phyloP scores from a whole-genome alignment of 2,329 filamentous ascomycete genomes.

The Beauveria sp. region DNA sequence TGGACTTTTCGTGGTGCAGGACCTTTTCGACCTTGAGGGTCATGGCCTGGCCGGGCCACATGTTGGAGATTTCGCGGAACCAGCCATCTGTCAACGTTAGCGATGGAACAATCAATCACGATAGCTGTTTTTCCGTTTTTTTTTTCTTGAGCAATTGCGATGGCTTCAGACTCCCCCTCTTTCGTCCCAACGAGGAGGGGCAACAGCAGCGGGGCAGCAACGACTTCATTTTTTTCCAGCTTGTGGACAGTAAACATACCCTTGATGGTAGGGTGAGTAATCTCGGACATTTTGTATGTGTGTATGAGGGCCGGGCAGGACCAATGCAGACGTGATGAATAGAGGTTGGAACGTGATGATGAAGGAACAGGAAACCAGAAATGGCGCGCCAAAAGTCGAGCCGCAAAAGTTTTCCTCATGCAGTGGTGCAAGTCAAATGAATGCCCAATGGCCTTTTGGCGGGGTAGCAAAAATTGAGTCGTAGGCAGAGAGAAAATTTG shows the following conservation, averaged over 20 bases:
- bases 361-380: slow-evolving; percentile 8
- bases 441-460: slow-evolving; percentile 1
- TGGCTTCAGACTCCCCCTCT: neutral
- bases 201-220: slow-evolving; percentile 12
- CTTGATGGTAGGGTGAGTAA: slow-evolving; percentile 51
- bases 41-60: slow-evolving; percentile 99
- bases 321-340: neutral
- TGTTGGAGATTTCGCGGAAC: slow-evolving; percentile 98
- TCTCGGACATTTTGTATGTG: slow-evolving; percentile 40
- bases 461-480: slow-evolving; percentile 3
- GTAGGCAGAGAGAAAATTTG: neutral
- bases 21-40: slow-evolving; percentile 96
- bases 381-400: slow-evolving; percentile 2
- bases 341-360: slow-evolving; percentile 6
- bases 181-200: slow-evolving; percentile 18
- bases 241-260: slow-evolving; percentile 31
- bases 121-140: neutral
- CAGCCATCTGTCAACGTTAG: slow-evolving; percentile 70
- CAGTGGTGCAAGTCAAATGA: neutral
- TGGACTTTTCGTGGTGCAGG: slow-evolving; percentile 96
- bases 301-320: slow-evolving; percentile 1
- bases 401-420: slow-evolving; percentile 12
- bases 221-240: neutral
- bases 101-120: slow-evolving; percentile 11
- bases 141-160: neutral